Conservation (phyloP, 1,139 yeast genomes). For the Blastobotrys aristatus region DNA sequence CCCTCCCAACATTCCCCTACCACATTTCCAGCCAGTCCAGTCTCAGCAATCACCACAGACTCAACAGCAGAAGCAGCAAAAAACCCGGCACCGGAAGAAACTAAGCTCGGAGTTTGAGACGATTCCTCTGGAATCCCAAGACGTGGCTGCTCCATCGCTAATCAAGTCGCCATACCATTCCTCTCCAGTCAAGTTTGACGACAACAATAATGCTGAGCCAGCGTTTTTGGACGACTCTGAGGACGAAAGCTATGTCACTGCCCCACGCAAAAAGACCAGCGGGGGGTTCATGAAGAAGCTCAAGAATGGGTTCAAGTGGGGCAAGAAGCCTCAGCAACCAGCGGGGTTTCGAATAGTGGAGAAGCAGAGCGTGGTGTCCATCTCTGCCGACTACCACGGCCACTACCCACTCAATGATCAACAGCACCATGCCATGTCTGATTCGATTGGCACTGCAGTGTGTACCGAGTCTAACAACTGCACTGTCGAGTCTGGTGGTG, state of each 20-base stretch:
- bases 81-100: neutral
- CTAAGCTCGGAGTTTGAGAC: conserved; percentile 29
- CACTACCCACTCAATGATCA: neutral
- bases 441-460: conserved; percentile 17
- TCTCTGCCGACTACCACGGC: conserved; percentile 1
- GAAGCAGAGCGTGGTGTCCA: conserved; percentile 1
- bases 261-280: conserved; percentile 1
- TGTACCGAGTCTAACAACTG: conserved; percentile 18
- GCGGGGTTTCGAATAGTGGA: conserved; percentile 1
- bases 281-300: conserved; percentile 18
- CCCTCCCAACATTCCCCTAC: conserved; percentile 4
- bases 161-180: conserved; percentile 11
- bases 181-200: conserved; percentile 2
- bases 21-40: neutral
- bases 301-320: conserved; percentile 19
- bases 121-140: conserved; percentile 19
- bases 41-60: neutral
- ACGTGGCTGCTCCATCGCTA: neutral
- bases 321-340: conserved; percentile 7
- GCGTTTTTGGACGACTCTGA: conserved; percentile 11
- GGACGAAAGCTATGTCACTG: conserved; percentile 2
- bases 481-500: conserved; percentile 16
- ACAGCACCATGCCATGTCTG: neutral
- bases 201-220: conserved; percentile 1
- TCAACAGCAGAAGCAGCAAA: no score